These are phyloP conservation scores for Solidago caesia DNA, from an alignment of 129 eudicot genomes.

Conservation along the genomic window DNA sequence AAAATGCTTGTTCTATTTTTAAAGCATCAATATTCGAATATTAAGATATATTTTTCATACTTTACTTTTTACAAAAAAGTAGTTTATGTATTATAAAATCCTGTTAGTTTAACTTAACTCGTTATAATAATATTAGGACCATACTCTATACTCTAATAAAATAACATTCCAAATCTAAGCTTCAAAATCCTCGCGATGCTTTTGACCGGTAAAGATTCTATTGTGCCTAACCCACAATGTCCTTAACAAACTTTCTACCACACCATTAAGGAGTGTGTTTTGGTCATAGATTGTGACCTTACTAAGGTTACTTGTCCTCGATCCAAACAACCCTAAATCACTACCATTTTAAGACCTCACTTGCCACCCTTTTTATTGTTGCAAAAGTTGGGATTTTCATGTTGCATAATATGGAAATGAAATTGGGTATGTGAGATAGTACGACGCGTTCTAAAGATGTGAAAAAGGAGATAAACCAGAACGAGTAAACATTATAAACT, in stretches of 20 bases:
- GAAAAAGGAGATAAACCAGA: not conserved
- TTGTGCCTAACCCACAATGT: slow-evolving; percentile 32
- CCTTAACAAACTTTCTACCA: slow-evolving; percentile 36
- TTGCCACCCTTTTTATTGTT: slow-evolving; percentile 39
- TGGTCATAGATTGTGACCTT: slow-evolving; percentile 39
- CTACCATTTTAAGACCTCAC: slow-evolving; percentile 33
- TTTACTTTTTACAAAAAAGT: not conserved
- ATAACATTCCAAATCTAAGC: slow-evolving; percentile 32
- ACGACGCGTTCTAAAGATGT: not conserved
- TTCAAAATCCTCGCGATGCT: slow-evolving; percentile 11
- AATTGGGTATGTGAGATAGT: slow-evolving; percentile 6
- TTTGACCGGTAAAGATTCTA: slow-evolving; percentile 29
- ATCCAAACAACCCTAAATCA: slow-evolving; percentile 33
- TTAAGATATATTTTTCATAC: not conserved
- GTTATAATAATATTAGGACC: not conserved
- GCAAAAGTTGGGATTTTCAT: slow-evolving; percentile 27
- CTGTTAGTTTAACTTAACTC: not conserved
- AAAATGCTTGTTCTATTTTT: too few relatives aligned
- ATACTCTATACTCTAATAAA: slow-evolving; percentile 20
- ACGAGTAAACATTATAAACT: not conserved
- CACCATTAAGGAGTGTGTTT: slow-evolving; percentile 25
- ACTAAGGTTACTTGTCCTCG: slow-evolving; percentile 21
- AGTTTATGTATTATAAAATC: not conserved
- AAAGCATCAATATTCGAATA: too few relatives aligned
- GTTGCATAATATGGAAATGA: slow-evolving; percentile 29